These are phyloP conservation scores for Capronia americana DNA, from an alignment of 2,329 filamentous ascomycete species.

Conservation along the genomic window DNA sequence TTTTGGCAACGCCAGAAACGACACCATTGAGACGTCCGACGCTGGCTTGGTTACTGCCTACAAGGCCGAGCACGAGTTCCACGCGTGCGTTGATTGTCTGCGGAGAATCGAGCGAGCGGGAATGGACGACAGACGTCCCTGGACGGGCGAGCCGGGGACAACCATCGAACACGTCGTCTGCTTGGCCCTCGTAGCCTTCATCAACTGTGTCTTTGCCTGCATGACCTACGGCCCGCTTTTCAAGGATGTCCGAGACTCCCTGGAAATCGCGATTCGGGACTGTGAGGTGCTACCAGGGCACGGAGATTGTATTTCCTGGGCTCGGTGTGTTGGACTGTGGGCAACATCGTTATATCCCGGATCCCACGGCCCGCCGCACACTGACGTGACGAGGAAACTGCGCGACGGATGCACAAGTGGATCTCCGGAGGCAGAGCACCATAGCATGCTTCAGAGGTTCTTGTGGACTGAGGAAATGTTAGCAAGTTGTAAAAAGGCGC, in stretches of 20 bases:
- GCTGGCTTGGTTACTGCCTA: constrained; percentile 11
- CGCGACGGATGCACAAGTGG: neutral
- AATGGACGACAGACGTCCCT: neutral
- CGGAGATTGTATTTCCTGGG: constrained; percentile 16
- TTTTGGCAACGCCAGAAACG: constrained; percentile 3
- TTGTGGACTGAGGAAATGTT: neutral
- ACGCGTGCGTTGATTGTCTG: constrained; percentile 21
- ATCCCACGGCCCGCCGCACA: neutral
- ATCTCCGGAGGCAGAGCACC: neutral
- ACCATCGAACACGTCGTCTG: constrained; percentile 23
- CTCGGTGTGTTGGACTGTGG: neutral
- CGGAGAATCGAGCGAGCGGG: constrained; percentile 8
- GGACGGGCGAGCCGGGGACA: neutral
- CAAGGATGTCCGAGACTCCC: constrained; percentile 5
- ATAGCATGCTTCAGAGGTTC: neutral
- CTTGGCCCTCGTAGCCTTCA: constrained; percentile 13
- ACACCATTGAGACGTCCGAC: constrained; percentile 2
- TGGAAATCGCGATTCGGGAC: neutral
- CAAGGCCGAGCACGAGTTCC: constrained; percentile 23
- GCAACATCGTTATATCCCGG: neutral
- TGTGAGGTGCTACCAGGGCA: constrained; percentile 3
- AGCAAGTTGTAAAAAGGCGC: neutral
- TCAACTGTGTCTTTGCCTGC: constrained; percentile 15
- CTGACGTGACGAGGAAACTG: neutral
- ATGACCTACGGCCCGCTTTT: constrained; percentile 6